phyloP scores from a whole-genome alignment of 2,329 filamentous ascomycete genomes.

The Colletotrichum sp. region DNA sequence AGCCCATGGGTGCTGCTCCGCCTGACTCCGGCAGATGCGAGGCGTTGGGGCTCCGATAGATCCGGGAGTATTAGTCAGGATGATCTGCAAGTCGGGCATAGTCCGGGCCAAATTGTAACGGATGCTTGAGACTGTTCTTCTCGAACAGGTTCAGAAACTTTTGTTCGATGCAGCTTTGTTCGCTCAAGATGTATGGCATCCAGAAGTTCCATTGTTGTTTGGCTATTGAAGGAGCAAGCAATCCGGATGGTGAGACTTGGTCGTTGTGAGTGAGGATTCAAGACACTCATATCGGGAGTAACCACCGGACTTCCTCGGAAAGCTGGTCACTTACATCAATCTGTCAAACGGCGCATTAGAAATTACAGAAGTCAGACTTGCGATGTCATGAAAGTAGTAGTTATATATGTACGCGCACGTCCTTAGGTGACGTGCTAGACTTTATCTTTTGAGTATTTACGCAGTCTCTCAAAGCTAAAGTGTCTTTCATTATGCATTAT shows the following conservation, averaged over 20 bases:
- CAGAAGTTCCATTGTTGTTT: not conserved
- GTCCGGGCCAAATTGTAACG: not conserved
- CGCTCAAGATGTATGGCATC: not conserved
- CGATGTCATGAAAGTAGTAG: not conserved
- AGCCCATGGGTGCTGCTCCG: not conserved
- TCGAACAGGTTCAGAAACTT: not conserved
- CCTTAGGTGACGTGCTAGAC: not conserved
- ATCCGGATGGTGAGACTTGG: not conserved
- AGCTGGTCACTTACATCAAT: not conserved
- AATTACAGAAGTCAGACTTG: rapidly evolving
- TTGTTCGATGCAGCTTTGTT: not conserved
- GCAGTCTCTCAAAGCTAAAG: not conserved
- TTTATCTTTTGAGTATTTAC: not conserved
- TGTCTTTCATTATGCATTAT: not conserved
- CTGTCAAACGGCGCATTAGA: rapidly evolving
- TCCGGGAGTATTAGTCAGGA: not conserved
- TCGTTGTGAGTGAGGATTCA: not conserved
- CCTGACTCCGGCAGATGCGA: not conserved
- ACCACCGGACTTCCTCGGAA: rapidly evolving
- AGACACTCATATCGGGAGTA: not conserved
- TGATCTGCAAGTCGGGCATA: not conserved
- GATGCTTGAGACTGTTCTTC: not conserved
- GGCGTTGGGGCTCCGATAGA: not conserved
- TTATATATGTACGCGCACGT: not conserved
- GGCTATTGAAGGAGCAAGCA: not conserved